Evolutionary conservation across 352 stramenopile genomes (phyloP).

Genomic region (Plasmopara muralis): DNA sequence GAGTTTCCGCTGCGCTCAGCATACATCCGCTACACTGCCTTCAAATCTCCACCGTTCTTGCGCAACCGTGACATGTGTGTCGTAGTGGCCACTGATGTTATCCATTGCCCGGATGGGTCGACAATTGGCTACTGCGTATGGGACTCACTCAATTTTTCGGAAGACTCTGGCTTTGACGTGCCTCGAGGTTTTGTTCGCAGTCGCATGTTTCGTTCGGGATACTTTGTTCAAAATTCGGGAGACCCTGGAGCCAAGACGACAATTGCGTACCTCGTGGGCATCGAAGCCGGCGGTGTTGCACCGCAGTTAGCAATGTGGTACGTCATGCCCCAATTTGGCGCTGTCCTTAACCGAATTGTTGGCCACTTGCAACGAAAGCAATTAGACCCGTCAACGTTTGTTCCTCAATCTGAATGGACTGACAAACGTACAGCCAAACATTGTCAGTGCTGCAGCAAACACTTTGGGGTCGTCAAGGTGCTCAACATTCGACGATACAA

Average conservation of each 20-base stretch:
- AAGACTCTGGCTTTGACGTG: conserved; percentile 29
- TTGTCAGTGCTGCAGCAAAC: conserved; percentile 36
- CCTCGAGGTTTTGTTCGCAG: conserved; percentile 30
- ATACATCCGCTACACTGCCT: conserved; percentile 37
- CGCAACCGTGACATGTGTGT: conserved; percentile 39
- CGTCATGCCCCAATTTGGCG: conserved; percentile 31
- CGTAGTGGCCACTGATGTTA: conserved; percentile 33
- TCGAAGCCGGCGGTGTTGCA: conserved; percentile 26
- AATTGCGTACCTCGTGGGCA: conserved; percentile 31
- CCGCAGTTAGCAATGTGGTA: conserved; percentile 24
- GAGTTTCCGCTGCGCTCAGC: conserved; percentile 28
- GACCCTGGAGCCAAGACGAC: conserved; percentile 21
- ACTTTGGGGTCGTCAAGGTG: conserved; percentile 25
- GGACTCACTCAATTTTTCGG: conserved; percentile 35
- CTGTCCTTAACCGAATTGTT: conserved; percentile 26
- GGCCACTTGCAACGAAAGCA: conserved; percentile 18
- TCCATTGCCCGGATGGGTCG: conserved; percentile 26
- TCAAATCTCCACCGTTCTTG: conserved; percentile 27
- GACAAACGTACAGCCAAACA: conserved; percentile 23
- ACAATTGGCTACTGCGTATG: conserved; percentile 40
- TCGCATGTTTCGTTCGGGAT: conserved; percentile 34
- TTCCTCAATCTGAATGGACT: conserved; percentile 22
- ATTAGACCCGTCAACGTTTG: conserved; percentile 27
- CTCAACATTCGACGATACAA: conserved; percentile 30
- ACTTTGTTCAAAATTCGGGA: conserved; percentile 32